Evolutionary conservation across 2,329 filamentous ascomycete species (phyloP).

Genomic region (Pestalotiopsis sp.): DNA sequence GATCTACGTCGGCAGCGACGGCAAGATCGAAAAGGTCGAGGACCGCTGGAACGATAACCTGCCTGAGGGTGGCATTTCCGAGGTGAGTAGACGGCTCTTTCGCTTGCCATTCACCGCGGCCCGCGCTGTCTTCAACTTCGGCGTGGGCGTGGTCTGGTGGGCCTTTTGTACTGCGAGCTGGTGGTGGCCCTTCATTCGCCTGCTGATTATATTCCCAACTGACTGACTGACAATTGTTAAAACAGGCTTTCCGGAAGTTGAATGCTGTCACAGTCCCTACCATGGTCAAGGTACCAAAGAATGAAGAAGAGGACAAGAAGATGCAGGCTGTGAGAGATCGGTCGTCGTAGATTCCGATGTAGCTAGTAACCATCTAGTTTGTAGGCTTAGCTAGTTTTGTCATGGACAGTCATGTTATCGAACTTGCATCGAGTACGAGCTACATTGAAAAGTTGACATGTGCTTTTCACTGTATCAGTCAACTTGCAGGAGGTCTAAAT

Average conservation of each 20-base stretch:
- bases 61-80: slow-evolving; percentile 34
- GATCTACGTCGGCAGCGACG: slow-evolving; percentile 34
- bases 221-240: slow-evolving; percentile 11
- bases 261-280: slow-evolving; percentile 37
- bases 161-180: slow-evolving; percentile 20
- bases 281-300: slow-evolving; percentile 37
- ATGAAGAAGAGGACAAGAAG: slow-evolving; percentile 36
- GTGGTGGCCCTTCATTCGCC: slow-evolving; percentile 21
- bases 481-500: too few relatives aligned
- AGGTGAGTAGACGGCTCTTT: slow-evolving; percentile 28
- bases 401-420: too few relatives aligned
- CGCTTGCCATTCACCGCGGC: neutral
- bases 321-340: slow-evolving; percentile 32
- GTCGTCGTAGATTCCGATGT: neutral
- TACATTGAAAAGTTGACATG: too few relatives aligned
- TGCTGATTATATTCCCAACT: neutral
- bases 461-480: too few relatives aligned
- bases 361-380: neutral
- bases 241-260: slow-evolving; percentile 36
- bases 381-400: too few relatives aligned
- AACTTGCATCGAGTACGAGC: too few relatives aligned
- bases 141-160: slow-evolving; percentile 17
- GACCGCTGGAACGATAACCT: slow-evolving; percentile 40
- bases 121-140: neutral
- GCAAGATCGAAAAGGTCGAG: slow-evolving; percentile 37